phyloP scores from a whole-genome alignment of 331 rosid genomes.

The Prunus yedoensis region DNA sequence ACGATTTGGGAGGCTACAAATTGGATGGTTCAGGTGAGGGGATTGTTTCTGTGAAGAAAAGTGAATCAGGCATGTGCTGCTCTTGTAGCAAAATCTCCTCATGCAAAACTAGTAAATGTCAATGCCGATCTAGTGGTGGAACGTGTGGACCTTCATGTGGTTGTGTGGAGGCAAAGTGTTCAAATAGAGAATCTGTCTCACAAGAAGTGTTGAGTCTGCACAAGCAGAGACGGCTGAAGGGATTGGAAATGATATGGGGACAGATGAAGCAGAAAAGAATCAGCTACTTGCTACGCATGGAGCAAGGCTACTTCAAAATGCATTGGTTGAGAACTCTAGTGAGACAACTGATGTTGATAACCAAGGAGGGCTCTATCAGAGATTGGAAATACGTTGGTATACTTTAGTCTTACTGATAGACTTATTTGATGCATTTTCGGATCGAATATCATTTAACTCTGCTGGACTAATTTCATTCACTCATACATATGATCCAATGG shows the following conservation, averaged over 20 bases:
- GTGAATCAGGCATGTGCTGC: constrained; percentile 49
- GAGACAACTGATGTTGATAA: constrained; percentile 46
- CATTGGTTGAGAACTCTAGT: constrained; percentile 49
- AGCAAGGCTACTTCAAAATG: constrained; percentile 72
- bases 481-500: no score
- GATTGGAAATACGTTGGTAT: constrained; percentile 76
- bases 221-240: constrained; percentile 29
- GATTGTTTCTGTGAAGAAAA: neutral
- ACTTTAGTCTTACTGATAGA: constrained; percentile 11
- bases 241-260: constrained; percentile 25
- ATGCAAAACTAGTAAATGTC: constrained; percentile 75
- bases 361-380: constrained; percentile 69
- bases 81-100: constrained; percentile 60
- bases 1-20: constrained; percentile 26
- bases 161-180: constrained; percentile 54
- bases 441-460: neutral
- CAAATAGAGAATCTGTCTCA: constrained; percentile 39
- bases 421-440: neutral
- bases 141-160: constrained; percentile 59
- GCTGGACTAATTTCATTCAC: no score
- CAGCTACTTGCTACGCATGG: constrained; percentile 68
- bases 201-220: constrained; percentile 19
- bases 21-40: constrained; percentile 30
- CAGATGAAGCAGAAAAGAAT: constrained; percentile 44
- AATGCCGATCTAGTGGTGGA: constrained; percentile 50